Percentiles rank a stretch among this genome's conserved stretches.
phyloP scores from a whole-genome alignment of 345 rosid species.

The Gynandropsis gynandra region DNA sequence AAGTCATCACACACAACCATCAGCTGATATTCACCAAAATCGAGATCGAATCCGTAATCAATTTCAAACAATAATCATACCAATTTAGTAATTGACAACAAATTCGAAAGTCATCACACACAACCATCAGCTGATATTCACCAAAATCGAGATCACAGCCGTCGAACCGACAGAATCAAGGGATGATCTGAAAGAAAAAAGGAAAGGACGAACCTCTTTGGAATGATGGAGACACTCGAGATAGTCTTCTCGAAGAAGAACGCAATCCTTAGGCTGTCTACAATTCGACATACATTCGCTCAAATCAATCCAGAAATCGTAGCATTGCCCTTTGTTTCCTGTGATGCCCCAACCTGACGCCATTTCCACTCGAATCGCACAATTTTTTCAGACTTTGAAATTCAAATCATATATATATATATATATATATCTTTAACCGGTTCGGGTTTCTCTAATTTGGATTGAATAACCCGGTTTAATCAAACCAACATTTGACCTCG shows the following conservation, averaged over 20 bases:
- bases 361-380: background rate
- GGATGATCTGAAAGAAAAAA: background rate
- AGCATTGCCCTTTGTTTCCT: conserved; percentile 90
- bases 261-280: conserved; percentile 58
- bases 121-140: no score
- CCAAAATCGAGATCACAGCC: background rate
- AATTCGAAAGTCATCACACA: no score
- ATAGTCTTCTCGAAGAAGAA: conserved; percentile 86
- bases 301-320: conserved; percentile 5
- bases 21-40: no score
- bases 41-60: background rate
- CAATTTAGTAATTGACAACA: no score
- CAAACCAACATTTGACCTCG: no score
- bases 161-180: background rate
- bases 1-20: no score
- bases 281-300: background rate
- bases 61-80: no score
- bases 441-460: no score
- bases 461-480: no score
- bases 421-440: no score
- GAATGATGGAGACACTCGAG: conserved; percentile 98
- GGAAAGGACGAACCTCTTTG: conserved; percentile 58
- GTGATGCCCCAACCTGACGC: conserved; percentile 85
- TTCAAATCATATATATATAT: no score
- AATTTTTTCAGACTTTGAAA: no score